Evolutionary conservation across 192 early-diverging fungal genomes (phyloP).

Genomic region (Irineochytrium annulatum): DNA sequence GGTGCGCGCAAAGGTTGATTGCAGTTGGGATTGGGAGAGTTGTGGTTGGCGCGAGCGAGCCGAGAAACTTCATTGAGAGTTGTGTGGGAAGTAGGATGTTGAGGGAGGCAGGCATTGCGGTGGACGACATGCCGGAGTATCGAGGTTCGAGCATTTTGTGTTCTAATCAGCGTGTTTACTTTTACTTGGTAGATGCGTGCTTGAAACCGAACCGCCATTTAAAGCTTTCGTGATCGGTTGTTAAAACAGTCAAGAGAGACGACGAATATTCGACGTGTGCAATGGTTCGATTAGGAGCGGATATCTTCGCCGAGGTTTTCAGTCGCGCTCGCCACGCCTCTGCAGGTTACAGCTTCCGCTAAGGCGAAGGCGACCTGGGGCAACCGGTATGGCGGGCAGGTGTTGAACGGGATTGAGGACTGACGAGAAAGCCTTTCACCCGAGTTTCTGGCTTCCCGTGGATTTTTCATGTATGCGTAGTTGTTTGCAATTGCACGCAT

Average conservation of each 20-base stretch:
- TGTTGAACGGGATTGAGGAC: too few species aligned
- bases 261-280: too few species aligned
- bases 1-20: conserved; percentile 75
- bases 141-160: conserved; percentile 33
- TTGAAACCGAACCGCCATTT: neutral
- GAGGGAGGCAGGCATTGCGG: conserved; percentile 65
- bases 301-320: too few species aligned
- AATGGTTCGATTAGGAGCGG: too few species aligned
- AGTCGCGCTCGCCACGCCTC: too few species aligned
- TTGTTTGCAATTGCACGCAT: too few species aligned
- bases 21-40: conserved; percentile 65
- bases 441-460: too few species aligned
- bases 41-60: conserved; percentile 85
- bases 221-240: neutral
- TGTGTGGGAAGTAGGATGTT: conserved; percentile 72
- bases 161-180: neutral
- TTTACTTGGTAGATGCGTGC: neutral
- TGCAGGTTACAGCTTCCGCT: too few species aligned
- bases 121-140: conserved; percentile 65
- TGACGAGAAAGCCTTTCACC: too few species aligned
- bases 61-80: conserved; percentile 73
- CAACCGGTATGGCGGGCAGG: too few species aligned
- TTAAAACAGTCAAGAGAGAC: neutral
- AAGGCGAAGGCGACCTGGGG: too few species aligned
- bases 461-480: too few species aligned